Conservation (phyloP, 306 rosid genomes). For the Inga oerstediana region DNA sequence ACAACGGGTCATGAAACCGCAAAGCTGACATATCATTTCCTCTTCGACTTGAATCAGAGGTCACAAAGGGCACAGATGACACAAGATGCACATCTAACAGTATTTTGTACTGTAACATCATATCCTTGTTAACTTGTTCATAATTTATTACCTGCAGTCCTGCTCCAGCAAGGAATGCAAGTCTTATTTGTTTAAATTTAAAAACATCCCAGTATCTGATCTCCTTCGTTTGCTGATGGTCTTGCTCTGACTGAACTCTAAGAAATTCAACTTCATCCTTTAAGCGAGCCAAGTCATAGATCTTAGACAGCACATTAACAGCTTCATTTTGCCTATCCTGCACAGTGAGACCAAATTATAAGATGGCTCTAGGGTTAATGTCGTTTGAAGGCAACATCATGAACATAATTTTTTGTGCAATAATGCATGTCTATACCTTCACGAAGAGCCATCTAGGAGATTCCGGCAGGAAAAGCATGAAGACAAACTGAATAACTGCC, state of each 20-base stretch:
- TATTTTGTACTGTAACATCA: not conserved
- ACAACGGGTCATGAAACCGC: conserved; percentile 3
- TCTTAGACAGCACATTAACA: conserved; percentile 69
- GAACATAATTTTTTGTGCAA: not conserved
- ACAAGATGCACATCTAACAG: not conserved
- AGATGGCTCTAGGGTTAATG: not conserved
- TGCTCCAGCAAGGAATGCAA: conserved; percentile 82
- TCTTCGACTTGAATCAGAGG: not conserved
- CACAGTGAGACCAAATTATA: conserved; percentile 11
- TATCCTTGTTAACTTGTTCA: not conserved
- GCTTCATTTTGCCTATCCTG: conserved; percentile 69
- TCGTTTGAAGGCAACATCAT: not conserved
- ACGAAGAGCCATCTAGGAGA: conserved; percentile 95
- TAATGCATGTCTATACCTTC: conserved; percentile 44
- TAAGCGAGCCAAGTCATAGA: conserved; percentile 65
- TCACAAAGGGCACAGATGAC: too few relatives aligned
- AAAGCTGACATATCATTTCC: not conserved
- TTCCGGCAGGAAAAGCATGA: conserved; percentile 86
- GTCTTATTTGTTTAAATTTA: conserved; percentile 61
- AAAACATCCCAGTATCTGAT: conserved; percentile 54
- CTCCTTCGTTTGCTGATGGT: conserved; percentile 41
- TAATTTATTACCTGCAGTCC: conserved; percentile 71
- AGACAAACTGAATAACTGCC: conserved; percentile 70
- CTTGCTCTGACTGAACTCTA: conserved; percentile 61
- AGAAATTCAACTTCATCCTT: conserved; percentile 79